phyloP scores from a whole-genome alignment of 495 filamentous ascomycete species.

The Penicillium tannophilum region DNA sequence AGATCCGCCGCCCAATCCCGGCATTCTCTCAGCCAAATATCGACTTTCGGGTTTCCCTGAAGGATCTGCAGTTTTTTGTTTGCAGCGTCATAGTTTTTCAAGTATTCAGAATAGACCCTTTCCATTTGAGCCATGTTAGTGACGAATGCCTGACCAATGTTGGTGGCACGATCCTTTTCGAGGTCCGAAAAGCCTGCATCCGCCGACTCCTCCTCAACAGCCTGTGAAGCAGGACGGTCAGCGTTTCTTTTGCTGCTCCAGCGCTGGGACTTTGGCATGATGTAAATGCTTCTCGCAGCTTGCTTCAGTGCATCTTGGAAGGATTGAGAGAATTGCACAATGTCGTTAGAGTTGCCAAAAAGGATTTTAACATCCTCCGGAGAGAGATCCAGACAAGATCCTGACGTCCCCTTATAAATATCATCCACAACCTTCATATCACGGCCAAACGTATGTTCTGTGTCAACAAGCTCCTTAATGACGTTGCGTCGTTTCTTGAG shows the following conservation, averaged over 20 bases:
- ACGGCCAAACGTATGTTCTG: constrained; percentile 80
- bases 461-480: constrained; percentile 89
- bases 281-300: constrained; percentile 74
- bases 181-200: constrained; percentile 52
- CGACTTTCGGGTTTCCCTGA: constrained; percentile 71
- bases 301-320: constrained; percentile 80
- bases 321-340: constrained; percentile 76
- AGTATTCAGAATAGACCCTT: constrained; percentile 78
- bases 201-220: constrained; percentile 24
- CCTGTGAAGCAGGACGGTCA: constrained; percentile 30
- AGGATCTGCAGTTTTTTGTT: constrained; percentile 75
- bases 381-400: constrained; percentile 76
- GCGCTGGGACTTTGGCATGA: constrained; percentile 56
- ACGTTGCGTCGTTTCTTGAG: constrained; percentile 70
- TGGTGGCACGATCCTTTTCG: constrained; percentile 76
- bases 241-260: constrained; percentile 58
- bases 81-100: constrained; percentile 84
- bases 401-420: constrained; percentile 94
- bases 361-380: constrained; percentile 80
- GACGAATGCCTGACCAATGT: constrained; percentile 76
- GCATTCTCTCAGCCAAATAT: constrained; percentile 91
- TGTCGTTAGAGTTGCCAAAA: constrained; percentile 86
- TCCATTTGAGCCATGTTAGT: constrained; percentile 77
- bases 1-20: constrained; percentile 84
- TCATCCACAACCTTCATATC: constrained; percentile 97